Base-by-base conservation (phyloP, 1,139 yeast species). In the Spathaspora sp. region DNA sequence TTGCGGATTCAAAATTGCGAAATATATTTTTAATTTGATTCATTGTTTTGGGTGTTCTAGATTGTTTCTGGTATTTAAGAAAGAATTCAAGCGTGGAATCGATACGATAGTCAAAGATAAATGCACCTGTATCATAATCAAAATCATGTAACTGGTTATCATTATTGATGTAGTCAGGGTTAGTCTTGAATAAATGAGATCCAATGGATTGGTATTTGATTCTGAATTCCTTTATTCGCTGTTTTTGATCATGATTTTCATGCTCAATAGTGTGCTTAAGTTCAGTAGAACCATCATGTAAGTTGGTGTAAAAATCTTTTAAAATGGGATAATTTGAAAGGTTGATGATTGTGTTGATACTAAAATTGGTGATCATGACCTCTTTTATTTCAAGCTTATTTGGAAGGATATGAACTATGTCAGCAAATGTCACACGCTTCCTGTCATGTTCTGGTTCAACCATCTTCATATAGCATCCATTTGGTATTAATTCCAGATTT, bases 321-420 rank as follows among this genome's bases (percentile, higher is more conserved):
- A 64, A 51, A 3, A 57, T 43, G 1, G 72, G 71, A 43, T 59
- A 67, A 42, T 62, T 59, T 33, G 57, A 51, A 7, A 59, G 50
- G 15, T 55, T 56, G 16, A 64, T 57, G 16, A 53, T 51, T 10
- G 55, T 55, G 2, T 53, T 47, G 2, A 47, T 47, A 25, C 56
- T 48, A 38, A 63, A 64, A 31, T 52, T 53, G 1, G 55, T 51
- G 1, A 67, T 46, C 55, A 60, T 61, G 2, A 43, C 47, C 47
- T 68, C 74, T 17, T 56, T 48, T n/a, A 61, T 49, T 6, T 55
- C 47, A 9, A 61, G 38, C 47, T 68, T 68, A 4, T 44, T 41
- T 1, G 68, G 65, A n/a, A 53, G 46, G 1, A 68, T 42, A 17
- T 55, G 59, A 0, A 67, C 43, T 4, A 67, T 54, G 43, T 66